Percentiles rank a stretch among this genome's conserved stretches.
Evolutionary conservation across 306 rosid species (phyloP).

Genomic region (Neltuma alba): DNA sequence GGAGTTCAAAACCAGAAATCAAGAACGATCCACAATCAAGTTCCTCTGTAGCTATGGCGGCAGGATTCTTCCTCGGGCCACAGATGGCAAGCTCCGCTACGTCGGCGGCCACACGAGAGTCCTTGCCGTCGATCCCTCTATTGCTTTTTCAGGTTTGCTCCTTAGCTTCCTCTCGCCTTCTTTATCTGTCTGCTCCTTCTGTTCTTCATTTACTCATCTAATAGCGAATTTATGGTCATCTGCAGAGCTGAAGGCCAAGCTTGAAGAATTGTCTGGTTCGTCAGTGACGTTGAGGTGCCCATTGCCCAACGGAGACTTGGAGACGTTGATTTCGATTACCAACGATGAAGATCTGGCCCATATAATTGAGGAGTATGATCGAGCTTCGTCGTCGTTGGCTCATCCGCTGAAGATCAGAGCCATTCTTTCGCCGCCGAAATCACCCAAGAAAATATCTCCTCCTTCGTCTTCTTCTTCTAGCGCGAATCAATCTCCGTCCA

Average conservation of each 20-base stretch:
- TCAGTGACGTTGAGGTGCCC: conserved; percentile 63
- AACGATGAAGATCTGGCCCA: conserved; percentile 76
- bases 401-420: conserved; percentile 70
- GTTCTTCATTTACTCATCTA: not conserved
- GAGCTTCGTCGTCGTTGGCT: conserved; percentile 50
- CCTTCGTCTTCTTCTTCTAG: conserved; percentile 50
- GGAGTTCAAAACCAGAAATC: conserved; percentile 31
- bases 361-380: conserved; percentile 68
- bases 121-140: conserved; percentile 59
- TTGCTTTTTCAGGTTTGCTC: conserved; percentile 68
- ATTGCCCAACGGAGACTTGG: conserved; percentile 82
- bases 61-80: conserved; percentile 70
- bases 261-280: conserved; percentile 69
- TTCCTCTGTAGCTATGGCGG: conserved; percentile 92
- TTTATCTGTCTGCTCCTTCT: not conserved
- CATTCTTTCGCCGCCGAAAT: conserved; percentile 54
- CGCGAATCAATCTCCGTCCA: conserved; percentile 36
- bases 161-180: not conserved
- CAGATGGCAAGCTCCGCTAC: conserved; percentile 82
- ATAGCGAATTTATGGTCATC: not conserved
- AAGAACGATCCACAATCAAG: conserved; percentile 43
- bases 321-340: conserved; percentile 71
- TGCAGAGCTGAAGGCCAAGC: conserved; percentile 74
- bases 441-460: conserved; percentile 58
- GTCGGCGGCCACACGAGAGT: conserved; percentile 86